These are phyloP conservation scores for Bryoerythrophyllum caledonicum DNA, from an alignment of 225 moss, liverwort and hornwort genomes.

Conservation along the genomic window DNA sequence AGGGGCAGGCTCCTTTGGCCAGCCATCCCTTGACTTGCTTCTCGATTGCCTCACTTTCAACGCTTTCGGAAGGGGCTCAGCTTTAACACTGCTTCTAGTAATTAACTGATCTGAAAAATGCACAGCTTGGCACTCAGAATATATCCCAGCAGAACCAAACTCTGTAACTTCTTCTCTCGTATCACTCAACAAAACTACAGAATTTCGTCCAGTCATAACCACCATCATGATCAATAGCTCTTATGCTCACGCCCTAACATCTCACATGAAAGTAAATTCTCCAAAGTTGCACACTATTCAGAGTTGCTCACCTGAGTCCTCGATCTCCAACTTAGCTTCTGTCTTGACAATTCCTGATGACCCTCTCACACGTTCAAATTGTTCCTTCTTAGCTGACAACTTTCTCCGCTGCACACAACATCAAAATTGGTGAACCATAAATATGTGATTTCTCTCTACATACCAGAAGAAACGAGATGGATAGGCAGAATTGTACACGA, in stretches of 20 bases:
- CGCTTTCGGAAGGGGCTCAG: constrained; percentile 28
- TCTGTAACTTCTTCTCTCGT: background rate
- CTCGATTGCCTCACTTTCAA: constrained; percentile 30
- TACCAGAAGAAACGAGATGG: background rate
- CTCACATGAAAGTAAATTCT: background rate
- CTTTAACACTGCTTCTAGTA: constrained; percentile 28
- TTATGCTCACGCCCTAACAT: background rate
- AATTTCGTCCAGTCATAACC: background rate
- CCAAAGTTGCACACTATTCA: background rate
- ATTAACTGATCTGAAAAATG: constrained; percentile 40
- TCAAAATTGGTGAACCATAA: background rate
- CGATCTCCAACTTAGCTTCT: constrained; percentile 47
- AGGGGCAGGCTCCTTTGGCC: constrained; percentile 32
- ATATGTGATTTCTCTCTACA: background rate
- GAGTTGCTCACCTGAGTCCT: constrained; percentile 46
- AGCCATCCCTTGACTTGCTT: constrained; percentile 33
- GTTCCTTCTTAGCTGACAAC: constrained; percentile 37
- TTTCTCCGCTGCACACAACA: constrained; percentile 45
- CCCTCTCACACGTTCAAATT: constrained; percentile 21
- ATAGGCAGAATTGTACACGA: background rate
- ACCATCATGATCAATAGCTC: background rate
- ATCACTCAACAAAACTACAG: background rate
- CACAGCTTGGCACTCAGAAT: constrained; percentile 11
- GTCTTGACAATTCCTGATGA: constrained; percentile 27
- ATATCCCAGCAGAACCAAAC: constrained; percentile 1